Conservation (phyloP, 2,329 filamentous ascomycete species). For the Apiospora pterosperma region DNA sequence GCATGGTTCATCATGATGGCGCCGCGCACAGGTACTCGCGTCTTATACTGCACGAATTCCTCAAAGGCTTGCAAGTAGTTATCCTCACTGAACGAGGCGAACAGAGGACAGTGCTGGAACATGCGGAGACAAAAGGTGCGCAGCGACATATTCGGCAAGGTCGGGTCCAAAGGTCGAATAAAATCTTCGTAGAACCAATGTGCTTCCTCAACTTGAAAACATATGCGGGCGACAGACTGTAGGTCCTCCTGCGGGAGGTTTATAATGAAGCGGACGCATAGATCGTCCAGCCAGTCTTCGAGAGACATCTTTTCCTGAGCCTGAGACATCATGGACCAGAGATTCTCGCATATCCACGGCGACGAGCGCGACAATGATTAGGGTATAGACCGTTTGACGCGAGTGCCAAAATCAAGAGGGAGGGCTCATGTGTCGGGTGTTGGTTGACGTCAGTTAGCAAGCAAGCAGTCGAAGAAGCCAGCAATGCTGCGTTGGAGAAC, state of each 20-base stretch:
- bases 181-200: constrained; percentile 99
- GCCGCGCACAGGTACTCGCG: constrained; percentile 86
- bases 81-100: constrained; percentile 75
- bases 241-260: constrained; percentile 93
- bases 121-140: constrained; percentile 85
- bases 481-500: neutral
- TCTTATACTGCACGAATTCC: constrained; percentile 92
- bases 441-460: neutral
- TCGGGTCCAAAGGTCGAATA: constrained; percentile 83
- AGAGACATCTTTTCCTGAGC: constrained; percentile 12
- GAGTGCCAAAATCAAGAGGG: neutral
- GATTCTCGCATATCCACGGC: constrained; percentile 11
- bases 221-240: constrained; percentile 85
- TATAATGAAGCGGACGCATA: constrained; percentile 96
- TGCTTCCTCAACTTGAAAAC: constrained; percentile 97
- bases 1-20: constrained; percentile 87
- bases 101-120: constrained; percentile 89
- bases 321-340: constrained; percentile 3
- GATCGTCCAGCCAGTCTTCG: constrained; percentile 74
- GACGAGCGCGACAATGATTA: neutral
- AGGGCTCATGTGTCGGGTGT: neutral
- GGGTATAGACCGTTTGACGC: neutral
- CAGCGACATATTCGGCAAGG: constrained; percentile 79
- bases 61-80: constrained; percentile 82
- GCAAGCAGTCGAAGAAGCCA: neutral